A percentile compares a stretch with the other conserved stretches of the same genome.
Evolutionary conservation across 768 basidiomycete genomes (phyloP).

Genomic region (Neoboletus subvelutipes): DNA sequence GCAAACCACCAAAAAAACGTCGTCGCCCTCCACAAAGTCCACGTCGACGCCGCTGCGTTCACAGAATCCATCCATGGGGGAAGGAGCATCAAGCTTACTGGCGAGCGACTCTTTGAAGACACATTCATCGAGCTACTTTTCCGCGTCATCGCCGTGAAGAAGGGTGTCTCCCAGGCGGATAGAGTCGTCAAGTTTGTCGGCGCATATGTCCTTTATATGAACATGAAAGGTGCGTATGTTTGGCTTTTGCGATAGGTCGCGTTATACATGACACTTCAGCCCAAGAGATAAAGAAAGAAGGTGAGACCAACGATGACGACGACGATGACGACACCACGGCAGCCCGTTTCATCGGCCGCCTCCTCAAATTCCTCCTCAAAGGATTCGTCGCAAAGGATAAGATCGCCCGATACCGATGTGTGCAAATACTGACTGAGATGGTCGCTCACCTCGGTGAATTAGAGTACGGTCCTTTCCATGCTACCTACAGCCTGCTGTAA

Average conservation of each 20-base stretch:
- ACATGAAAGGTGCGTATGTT: conserved; percentile 62
- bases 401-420: conserved; percentile 74
- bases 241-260: not conserved
- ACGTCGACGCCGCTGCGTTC: conserved; percentile 52
- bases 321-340: conserved; percentile 68
- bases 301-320: conserved; percentile 42
- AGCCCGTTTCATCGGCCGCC: conserved; percentile 63
- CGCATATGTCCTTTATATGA: conserved; percentile 71
- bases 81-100: no score
- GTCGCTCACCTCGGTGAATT: conserved; percentile 79
- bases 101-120: no score
- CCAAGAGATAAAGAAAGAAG: conserved; percentile 35
- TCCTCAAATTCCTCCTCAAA: conserved; percentile 70
- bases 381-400: conserved; percentile 90
- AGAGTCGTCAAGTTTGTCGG: conserved; percentile 79
- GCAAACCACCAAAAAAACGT: conserved; percentile 82
- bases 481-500: not conserved
- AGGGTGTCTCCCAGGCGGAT: conserved; percentile 64
- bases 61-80: no score
- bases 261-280: conserved; percentile 27
- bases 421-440: conserved; percentile 77
- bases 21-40: conserved; percentile 78
- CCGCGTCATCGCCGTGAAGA: conserved; percentile 70
- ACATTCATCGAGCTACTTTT: conserved; percentile 58
- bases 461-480: conserved; percentile 55